Base-by-base conservation (phyloP, 2,329 filamentous ascomycete species). In the Neodidymelliopsis sp. region DNA sequence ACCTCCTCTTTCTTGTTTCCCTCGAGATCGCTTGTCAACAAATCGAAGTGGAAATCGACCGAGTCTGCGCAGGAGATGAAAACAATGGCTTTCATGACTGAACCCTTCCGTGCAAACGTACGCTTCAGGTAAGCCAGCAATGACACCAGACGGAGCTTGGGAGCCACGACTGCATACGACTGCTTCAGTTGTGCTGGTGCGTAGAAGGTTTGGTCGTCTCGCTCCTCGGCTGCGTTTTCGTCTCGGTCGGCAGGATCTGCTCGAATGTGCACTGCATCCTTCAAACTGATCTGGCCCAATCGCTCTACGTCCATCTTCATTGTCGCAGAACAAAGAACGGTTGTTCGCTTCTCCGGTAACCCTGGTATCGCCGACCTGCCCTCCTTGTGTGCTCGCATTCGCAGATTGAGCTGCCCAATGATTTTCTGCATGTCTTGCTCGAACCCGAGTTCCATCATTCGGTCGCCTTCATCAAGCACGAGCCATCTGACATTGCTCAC, bases 301-400 rank as follows among this genome's bases (percentile, higher is more conserved):
- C 89, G 88, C 70, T 97, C 92, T 1, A 97, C 94, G 62, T 93
- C 94, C 85, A 96, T 92, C 77, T 97, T 97, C 86, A 99, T 89
- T 0, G 94, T 99, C 3, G 94, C 94, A 4, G 94, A 99, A 72
- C 94, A 99, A 2, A 99, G 82, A 4, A 99, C 82, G 0, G 94
- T 97, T 2, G 90, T 87, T 46, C 92, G 84, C 56, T 91, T 83
- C 42, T 84, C 84, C 0, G 91, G 87, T 6, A 96, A 79, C 4
- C 88, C 78, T 13, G 82, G 81, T 4, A 83, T 83, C 27, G 87
- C 79, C 2, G 77, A 73, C 4, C 85, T 84, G 27, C 82, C 81
- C 22, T 83, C 84, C 45, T 81, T 83, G 46, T 82, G 81, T 27
- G 81, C 78, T 15, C 88, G 70, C 22, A 79, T 75, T 45, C 87